Percentiles rank a stretch among this genome's conserved stretches.
Conservation (phyloP, 495 filamentous ascomycete genomes). For the Trichoderma asperelloides region DNA sequence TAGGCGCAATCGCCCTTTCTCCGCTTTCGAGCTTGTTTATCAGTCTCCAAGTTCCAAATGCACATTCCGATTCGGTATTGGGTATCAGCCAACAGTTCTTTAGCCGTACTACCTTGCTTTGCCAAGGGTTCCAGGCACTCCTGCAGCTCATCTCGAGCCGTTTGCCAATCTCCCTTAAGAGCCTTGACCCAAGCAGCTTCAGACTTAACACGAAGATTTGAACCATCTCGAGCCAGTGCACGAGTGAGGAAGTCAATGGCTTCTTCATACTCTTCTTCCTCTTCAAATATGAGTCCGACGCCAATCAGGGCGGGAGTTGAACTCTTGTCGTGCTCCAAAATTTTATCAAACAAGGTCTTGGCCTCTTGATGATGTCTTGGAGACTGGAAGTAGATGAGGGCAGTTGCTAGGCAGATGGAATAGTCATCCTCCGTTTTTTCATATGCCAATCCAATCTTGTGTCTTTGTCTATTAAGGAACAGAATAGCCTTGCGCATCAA, state of each 20-base stretch:
- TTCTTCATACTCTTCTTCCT: conserved; percentile 74
- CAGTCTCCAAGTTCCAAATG: conserved; percentile 73
- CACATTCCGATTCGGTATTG: conserved; percentile 84
- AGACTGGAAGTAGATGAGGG: conserved; percentile 77
- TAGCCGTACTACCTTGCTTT: conserved; percentile 36
- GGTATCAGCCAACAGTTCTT: conserved; percentile 70
- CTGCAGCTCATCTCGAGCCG: conserved; percentile 58
- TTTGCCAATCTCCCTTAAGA: conserved; percentile 62
- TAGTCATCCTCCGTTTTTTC: conserved; percentile 61
- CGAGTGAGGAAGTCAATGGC: conserved; percentile 70
- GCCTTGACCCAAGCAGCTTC: conserved; percentile 89
- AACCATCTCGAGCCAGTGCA: conserved; percentile 59
- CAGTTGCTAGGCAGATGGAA: conserved; percentile 67
- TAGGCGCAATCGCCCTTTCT: conserved; percentile 62
- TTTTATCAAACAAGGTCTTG: conserved; percentile 66
- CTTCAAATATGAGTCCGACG: conserved; percentile 82
- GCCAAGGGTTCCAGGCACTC: conserved; percentile 53
- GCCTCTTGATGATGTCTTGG: conserved; percentile 87
- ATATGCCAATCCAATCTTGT: conserved; percentile 56
- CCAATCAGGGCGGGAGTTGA: conserved; percentile 79
- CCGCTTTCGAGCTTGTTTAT: conserved; percentile 60
- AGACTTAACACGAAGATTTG: conserved; percentile 64
- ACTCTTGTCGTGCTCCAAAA: conserved; percentile 59
- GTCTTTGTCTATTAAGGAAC: conserved; percentile 48
- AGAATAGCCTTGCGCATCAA: conserved; percentile 62